A percentile compares a stretch with the other conserved stretches of the same genome.
These are phyloP conservation scores for Russula dissimulans DNA, from an alignment of 768 basidiomycete species.

Conservation along the genomic window DNA sequence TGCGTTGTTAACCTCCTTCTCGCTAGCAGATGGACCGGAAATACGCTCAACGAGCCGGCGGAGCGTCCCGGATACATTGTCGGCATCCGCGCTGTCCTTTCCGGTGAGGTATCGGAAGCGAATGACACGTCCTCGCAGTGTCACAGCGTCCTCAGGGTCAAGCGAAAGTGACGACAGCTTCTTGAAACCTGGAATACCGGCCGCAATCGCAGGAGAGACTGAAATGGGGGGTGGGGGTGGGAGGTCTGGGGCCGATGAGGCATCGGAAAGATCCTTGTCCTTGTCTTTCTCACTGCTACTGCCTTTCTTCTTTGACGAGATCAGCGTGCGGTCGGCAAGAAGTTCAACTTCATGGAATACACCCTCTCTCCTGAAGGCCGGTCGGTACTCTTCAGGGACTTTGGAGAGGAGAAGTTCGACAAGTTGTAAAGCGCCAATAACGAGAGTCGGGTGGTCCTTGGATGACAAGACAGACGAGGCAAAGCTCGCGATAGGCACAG, in stretches of 20 bases:
- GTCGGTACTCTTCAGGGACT: slow-evolving; percentile 74
- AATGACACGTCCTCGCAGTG: slow-evolving; percentile 83
- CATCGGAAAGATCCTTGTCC: slow-evolving; percentile 31
- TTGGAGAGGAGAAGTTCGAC: slow-evolving; percentile 86
- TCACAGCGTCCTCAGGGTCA: slow-evolving; percentile 86
- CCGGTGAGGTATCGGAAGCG: slow-evolving; percentile 68
- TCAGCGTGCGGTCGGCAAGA: slow-evolving; percentile 56
- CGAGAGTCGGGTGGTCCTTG: slow-evolving; percentile 78
- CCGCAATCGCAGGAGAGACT: slow-evolving; percentile 35
- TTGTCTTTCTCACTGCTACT: slow-evolving; percentile 37
- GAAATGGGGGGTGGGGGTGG: slow-evolving; percentile 27
- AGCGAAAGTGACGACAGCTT: slow-evolving; percentile 58
- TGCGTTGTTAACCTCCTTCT: slow-evolving; percentile 52
- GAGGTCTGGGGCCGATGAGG: slow-evolving; percentile 35
- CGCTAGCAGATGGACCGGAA: slow-evolving; percentile 43
- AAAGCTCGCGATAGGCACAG: slow-evolving; percentile 92
- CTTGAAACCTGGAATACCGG: slow-evolving; percentile 50
- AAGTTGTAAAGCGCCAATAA: slow-evolving; percentile 84
- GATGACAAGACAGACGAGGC: slow-evolving; percentile 90
- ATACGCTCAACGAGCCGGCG: slow-evolving; percentile 57
- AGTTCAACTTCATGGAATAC: slow-evolving; percentile 91
- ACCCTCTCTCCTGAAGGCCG: slow-evolving; percentile 88
- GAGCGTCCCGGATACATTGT: slow-evolving; percentile 56
- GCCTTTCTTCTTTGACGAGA: slow-evolving; percentile 44
- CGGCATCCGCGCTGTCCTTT: slow-evolving; percentile 46